phyloP scores from a whole-genome alignment of 2,329 filamentous ascomycete genomes.

The Microdochium bolleyi region DNA sequence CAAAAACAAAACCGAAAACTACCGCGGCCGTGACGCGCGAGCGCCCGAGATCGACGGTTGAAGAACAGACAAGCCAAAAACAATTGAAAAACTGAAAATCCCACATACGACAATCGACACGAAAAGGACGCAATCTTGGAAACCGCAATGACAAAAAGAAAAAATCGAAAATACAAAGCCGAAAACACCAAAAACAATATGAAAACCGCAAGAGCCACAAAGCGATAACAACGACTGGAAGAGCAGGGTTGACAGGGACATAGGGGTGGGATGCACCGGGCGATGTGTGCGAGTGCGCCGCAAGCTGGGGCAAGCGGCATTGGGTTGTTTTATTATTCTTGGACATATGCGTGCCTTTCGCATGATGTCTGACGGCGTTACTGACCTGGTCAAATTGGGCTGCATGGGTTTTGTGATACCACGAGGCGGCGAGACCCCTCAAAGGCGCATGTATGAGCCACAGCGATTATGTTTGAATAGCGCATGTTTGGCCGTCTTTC shows the following conservation, averaged over 20 bases:
- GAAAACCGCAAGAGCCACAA: not conserved
- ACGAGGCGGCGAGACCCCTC: not conserved
- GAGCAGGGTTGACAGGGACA: not conserved
- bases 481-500: not conserved
- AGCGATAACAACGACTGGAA: not conserved
- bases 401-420: not conserved
- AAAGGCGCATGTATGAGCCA: not conserved
- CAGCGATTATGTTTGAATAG: not conserved
- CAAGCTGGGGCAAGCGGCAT: too few relatives aligned
- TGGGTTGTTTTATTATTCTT: too few relatives aligned
- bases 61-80: slow-evolving; percentile 10
- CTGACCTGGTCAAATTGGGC: not conserved
- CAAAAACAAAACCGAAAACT: too few relatives aligned
- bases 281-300: too few relatives aligned
- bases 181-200: not conserved
- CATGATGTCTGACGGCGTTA: too few relatives aligned
- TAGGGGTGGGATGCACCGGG: too few relatives aligned
- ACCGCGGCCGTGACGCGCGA: too few relatives aligned
- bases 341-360: not conserved
- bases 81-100: slow-evolving; percentile 7
- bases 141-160: not conserved
- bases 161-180: not conserved
- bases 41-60: slow-evolving; percentile 3
- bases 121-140: too few relatives aligned
- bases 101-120: slow-evolving; percentile 2